Percentiles rank a stretch among this genome's conserved stretches.
Conservation (phyloP, 2,329 filamentous ascomycete genomes). For the Aspergillus novoparasiticus region DNA sequence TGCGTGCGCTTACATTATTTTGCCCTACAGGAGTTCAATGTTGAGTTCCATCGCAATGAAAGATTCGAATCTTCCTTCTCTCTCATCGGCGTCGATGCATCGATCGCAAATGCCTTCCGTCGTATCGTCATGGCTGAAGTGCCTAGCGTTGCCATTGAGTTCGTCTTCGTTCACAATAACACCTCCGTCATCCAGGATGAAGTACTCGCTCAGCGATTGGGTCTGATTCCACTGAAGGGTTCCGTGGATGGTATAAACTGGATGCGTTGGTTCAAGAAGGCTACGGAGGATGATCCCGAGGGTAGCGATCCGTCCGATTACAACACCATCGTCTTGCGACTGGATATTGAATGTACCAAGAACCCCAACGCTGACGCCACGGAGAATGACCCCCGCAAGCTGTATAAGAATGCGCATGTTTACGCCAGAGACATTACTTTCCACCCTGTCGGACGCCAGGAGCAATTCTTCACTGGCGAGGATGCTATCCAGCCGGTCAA, state of each 20-base stretch:
- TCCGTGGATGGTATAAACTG: slow-evolving; percentile 75
- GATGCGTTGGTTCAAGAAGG: slow-evolving; percentile 80
- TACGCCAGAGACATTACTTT: slow-evolving; percentile 80
- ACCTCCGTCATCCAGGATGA: slow-evolving; percentile 98
- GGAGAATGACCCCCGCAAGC: slow-evolving; percentile 78
- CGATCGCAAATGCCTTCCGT: slow-evolving; percentile 94
- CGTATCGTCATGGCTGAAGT: slow-evolving; percentile 95
- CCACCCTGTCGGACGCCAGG: slow-evolving; percentile 73
- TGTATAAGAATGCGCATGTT: slow-evolving; percentile 83
- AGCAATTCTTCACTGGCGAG: slow-evolving; percentile 66
- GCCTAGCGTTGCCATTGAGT: slow-evolving; percentile 90
- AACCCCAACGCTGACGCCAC: slow-evolving; percentile 70
- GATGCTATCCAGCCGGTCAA: slow-evolving; percentile 75
- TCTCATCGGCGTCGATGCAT: slow-evolving; percentile 85
- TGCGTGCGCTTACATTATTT: background rate
- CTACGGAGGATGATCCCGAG: slow-evolving; percentile 63
- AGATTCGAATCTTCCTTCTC: slow-evolving; percentile 82
- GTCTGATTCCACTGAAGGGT: slow-evolving; percentile 86
- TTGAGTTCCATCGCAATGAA: slow-evolving; percentile 84
- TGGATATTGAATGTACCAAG: slow-evolving; percentile 78
- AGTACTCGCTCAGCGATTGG: slow-evolving; percentile 86
- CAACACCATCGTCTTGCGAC: slow-evolving; percentile 80
- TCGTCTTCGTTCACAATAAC: slow-evolving; percentile 92
- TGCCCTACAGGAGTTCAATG: slow-evolving; percentile 61
- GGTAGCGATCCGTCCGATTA: slow-evolving; percentile 66